These are phyloP conservation scores for Pugionium dolabratum DNA, from an alignment of 345 rosid genomes.

Conservation along the genomic window DNA sequence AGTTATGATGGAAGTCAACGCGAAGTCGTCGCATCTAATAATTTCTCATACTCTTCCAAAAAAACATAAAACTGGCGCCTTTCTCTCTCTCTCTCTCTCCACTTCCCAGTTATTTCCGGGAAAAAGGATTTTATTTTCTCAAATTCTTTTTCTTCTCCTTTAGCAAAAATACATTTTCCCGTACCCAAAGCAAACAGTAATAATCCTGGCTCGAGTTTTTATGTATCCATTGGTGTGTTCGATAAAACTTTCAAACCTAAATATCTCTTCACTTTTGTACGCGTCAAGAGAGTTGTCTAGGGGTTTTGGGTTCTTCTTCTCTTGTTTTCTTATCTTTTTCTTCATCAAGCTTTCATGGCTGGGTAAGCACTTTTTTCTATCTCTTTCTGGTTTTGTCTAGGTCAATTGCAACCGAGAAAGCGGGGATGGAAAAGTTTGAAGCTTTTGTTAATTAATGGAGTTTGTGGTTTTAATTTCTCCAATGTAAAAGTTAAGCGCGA, in stretches of 20 bases:
- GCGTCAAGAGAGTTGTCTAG: slow-evolving; percentile 24
- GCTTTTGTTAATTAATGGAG: slow-evolving; percentile 14
- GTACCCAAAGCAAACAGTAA: slow-evolving; percentile 20
- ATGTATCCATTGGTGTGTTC: slow-evolving; percentile 16
- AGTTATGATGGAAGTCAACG: slow-evolving; percentile 28
- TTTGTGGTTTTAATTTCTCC: slow-evolving; percentile 1
- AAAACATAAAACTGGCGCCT: slow-evolving; percentile 39
- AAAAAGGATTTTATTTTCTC: slow-evolving; percentile 12
- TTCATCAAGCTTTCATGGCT: slow-evolving; percentile 39
- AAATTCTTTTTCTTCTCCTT: slow-evolving; percentile 6
- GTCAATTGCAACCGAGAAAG: background rate
- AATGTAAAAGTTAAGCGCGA: background rate
- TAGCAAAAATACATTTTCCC: background rate
- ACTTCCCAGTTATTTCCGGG: slow-evolving; percentile 28
- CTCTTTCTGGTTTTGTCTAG: background rate
- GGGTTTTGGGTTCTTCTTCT: slow-evolving; percentile 28
- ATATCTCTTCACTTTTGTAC: slow-evolving; percentile 7
- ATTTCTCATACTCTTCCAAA: slow-evolving; percentile 15
- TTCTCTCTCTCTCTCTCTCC: slow-evolving; percentile 10
- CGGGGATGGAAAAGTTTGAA: background rate
- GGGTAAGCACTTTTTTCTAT: slow-evolving; percentile 32
- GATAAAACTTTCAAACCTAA: slow-evolving; percentile 6
- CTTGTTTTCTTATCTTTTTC: slow-evolving; percentile 12
- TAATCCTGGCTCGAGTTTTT: slow-evolving; percentile 13
- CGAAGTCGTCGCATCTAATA: slow-evolving; percentile 21